Base-by-base conservation (phyloP, 208 protist genomes). In the Leishmania turanica region DNA sequence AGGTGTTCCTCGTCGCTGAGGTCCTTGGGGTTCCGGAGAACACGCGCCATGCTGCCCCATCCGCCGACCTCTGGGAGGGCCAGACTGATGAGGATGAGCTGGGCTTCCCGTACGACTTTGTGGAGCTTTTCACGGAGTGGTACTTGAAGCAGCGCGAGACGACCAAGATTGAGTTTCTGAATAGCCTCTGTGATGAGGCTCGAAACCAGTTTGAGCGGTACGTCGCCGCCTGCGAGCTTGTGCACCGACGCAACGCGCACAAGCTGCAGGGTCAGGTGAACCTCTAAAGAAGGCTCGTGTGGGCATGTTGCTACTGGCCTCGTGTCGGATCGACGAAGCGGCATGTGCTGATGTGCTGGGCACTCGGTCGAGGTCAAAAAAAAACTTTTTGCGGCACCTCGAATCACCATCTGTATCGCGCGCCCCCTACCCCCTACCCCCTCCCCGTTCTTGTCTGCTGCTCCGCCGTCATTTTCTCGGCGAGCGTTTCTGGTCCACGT, bases 71-170 rank as follows among this genome's bases (percentile, higher is more conserved):
- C 24, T 99, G 98, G 98, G 90, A 97, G 49, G 96, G 89, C 1
- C 98, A 99, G 85, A 99, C 97, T 27, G 98, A 99, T 82, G 98
- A 99, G 81, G 96, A 98, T 21, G 98, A 99, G 86, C 91, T 99
- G 31, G 98, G 98, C 2, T 98, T 97, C 74, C 90, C 96, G 0
- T 99, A 99, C 87, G 98, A 99, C 81, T 99, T 99, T 90, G 96
- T 99, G 19, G 98, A 99, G 89, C 88, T 99, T 34, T 99, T 93
- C 80, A 99, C 98, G 2, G 94, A 91, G 19, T 95, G 90, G 88
- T 98, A 96, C 75, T 54, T 97, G 45, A 42, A 71, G 7, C 84
- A 92, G 70, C n/a, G 49, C 37, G 93, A 96, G 80, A 80, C 81
- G n/a, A 78, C 87, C 31, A 88, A 96, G 84, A 13, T 90, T 24